A percentile compares a stretch with the other conserved stretches of the same genome.
phyloP scores from a whole-genome alignment of 768 basidiomycete genomes.

The Nidula microcarpa region DNA sequence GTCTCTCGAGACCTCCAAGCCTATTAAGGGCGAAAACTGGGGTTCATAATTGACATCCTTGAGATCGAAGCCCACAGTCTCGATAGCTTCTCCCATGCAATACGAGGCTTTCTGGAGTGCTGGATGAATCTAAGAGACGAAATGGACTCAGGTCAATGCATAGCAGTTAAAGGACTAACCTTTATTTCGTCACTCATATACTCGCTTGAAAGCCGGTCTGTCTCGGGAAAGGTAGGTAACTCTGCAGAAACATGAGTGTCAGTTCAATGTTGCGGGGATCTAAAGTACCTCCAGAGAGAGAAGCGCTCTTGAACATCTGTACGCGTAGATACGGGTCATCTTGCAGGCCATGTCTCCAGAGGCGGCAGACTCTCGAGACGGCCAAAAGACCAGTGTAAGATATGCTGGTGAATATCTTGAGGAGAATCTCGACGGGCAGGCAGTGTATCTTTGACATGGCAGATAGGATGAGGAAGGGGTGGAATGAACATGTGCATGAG shows the following conservation, averaged over 20 bases:
- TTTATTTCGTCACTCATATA: background rate
- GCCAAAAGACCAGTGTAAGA: conserved; percentile 7
- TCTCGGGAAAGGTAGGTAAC: too few relatives aligned
- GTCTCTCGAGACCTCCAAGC: too few relatives aligned
- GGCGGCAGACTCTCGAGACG: conserved; percentile 7
- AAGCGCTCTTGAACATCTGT: conserved; percentile 10
- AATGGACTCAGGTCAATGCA: background rate
- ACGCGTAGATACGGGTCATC: conserved; percentile 3
- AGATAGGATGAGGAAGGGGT: too few relatives aligned
- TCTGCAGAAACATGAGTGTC: too few relatives aligned
- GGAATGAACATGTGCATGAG: too few relatives aligned
- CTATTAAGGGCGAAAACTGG: too few relatives aligned
- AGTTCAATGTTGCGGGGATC: too few relatives aligned
- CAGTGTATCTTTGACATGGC: too few relatives aligned
- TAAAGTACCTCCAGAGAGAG: too few relatives aligned
- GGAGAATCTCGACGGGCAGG: conserved; percentile 9
- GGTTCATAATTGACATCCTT: too few relatives aligned
- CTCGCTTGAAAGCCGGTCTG: too few relatives aligned
- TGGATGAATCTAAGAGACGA: conserved; percentile 11
- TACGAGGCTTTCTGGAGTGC: conserved; percentile 8
- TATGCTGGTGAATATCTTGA: conserved; percentile 7
- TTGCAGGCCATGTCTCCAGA: conserved; percentile 7
- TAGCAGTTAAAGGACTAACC: background rate
- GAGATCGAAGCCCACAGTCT: background rate
- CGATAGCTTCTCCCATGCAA: conserved; percentile 8